phyloP scores from a whole-genome alignment of 768 basidiomycete species.

The Calocybe gangraenosa region DNA sequence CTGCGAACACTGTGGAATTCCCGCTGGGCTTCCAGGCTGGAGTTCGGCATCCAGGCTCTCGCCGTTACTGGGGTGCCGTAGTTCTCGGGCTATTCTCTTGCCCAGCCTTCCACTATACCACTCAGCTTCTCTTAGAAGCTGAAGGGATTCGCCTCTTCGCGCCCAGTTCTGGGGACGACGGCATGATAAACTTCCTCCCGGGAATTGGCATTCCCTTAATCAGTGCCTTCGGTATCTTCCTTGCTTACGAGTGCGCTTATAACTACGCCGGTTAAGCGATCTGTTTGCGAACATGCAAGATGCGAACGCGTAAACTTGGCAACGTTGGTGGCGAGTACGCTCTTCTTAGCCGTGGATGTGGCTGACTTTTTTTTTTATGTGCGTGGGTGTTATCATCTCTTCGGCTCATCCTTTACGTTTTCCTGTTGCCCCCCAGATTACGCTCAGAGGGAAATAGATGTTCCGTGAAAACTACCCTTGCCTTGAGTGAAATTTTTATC shows the following conservation, averaged over 20 bases:
- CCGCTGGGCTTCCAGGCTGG: background rate
- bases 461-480: too few relatives aligned
- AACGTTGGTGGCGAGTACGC: background rate
- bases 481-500: too few relatives aligned
- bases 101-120: background rate
- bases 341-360: too few relatives aligned
- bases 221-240: background rate
- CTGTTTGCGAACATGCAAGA: background rate
- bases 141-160: constrained; percentile 2
- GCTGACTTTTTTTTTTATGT: too few relatives aligned
- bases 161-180: background rate
- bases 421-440: too few relatives aligned
- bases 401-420: background rate
- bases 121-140: background rate
- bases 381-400: background rate
- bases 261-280: background rate
- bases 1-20: background rate
- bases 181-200: background rate
- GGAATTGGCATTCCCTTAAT: background rate
- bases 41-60: background rate
- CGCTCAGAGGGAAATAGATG: too few relatives aligned
- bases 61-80: background rate
- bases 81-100: background rate
- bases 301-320: background rate
- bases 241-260: background rate